Base-by-base conservation (phyloP, 2,329 filamentous ascomycete genomes). In the Scolecobasidium constrictum region DNA sequence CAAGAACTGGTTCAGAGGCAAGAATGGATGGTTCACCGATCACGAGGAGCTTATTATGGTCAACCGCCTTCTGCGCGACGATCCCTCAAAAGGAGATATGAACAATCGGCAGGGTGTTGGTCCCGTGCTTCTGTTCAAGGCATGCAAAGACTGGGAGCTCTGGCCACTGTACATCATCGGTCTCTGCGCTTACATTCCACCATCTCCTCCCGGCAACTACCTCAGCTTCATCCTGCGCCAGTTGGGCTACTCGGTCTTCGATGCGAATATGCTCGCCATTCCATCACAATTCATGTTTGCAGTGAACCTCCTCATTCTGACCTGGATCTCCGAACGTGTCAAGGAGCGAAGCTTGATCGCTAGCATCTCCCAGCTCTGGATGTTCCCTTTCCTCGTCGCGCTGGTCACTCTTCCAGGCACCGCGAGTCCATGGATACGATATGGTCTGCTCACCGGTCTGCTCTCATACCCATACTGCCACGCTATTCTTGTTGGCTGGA, bases 331-430 rank as follows among this genome's bases (percentile, higher is more conserved):
- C n/a, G 71, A 58, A 60, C 72, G 54, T 36, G 40, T 72, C 15
- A 69, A 72, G 46, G 57, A 71, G 47, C 62, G 71, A 47, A 65
- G 77, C 19, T 57, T 75, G 6, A 61, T 71, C 19, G 63, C 56
- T n/a, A 51, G 61, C 6, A 35, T 56, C 4, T 57, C 57, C 12
- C 61, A 65, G 26, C 41, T 54, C 4, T 53, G 51, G 52, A 44
- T 34, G 7, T 17, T 52, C 3, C 51, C 52, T 4, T 52, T 54
- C 33, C 42, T 53, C 9, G 40, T 50, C 13, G 49, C 36, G 17
- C 43, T 54, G n/a, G n/a, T n/a, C n/a, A n/a, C n/a, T n/a, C n/a
- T n/a, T n/a, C n/a, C n/a, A n/a, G n/a, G 9, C 4, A 7, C 11
- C 17, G 35, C 35, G 35, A 16, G 9, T 12, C 6, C 18, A 5